These are phyloP conservation scores for Leccinum fallax DNA, from an alignment of 1,284 basidiomycete species.

Conservation along the genomic window DNA sequence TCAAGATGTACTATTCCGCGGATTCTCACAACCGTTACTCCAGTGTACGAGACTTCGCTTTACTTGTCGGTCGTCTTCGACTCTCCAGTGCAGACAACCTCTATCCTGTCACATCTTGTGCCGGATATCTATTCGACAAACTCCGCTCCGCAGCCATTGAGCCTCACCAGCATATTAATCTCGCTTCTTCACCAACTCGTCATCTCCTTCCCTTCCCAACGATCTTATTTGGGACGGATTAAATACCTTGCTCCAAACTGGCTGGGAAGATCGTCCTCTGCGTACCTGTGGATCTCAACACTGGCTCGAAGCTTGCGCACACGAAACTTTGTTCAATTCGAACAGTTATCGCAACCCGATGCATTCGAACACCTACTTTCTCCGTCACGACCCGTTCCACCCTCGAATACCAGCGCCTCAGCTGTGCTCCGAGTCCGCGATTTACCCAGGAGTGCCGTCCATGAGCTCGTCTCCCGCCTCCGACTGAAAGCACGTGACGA, in stretches of 20 bases:
- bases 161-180: slow-evolving; percentile 42
- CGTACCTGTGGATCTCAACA: slow-evolving; percentile 48
- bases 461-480: slow-evolving; percentile 47
- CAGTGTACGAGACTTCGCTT: slow-evolving; percentile 75
- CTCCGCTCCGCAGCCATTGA: slow-evolving; percentile 28
- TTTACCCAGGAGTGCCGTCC: slow-evolving; percentile 46
- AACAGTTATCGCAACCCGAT: slow-evolving; percentile 42
- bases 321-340: slow-evolving; percentile 54
- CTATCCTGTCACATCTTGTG: slow-evolving; percentile 60
- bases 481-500: slow-evolving; percentile 52
- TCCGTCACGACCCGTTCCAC: slow-evolving; percentile 1
- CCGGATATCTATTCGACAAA: slow-evolving; percentile 45
- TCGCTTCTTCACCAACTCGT: slow-evolving; percentile 58
- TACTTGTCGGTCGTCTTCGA: slow-evolving; percentile 62
- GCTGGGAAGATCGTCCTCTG: slow-evolving; percentile 38
- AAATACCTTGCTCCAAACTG: slow-evolving; percentile 42
- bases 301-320: slow-evolving; percentile 51
- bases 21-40: background rate
- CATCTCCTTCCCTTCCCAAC: slow-evolving; percentile 62
- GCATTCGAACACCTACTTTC: slow-evolving; percentile 28
- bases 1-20: background rate
- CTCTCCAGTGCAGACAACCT: slow-evolving; percentile 54
- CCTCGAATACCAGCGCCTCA: background rate
- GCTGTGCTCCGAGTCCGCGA: slow-evolving; percentile 13
- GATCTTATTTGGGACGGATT: slow-evolving; percentile 50